Base-by-base conservation (phyloP, 371 early-diverging fungal genomes). In the Mortierella sp. region DNA sequence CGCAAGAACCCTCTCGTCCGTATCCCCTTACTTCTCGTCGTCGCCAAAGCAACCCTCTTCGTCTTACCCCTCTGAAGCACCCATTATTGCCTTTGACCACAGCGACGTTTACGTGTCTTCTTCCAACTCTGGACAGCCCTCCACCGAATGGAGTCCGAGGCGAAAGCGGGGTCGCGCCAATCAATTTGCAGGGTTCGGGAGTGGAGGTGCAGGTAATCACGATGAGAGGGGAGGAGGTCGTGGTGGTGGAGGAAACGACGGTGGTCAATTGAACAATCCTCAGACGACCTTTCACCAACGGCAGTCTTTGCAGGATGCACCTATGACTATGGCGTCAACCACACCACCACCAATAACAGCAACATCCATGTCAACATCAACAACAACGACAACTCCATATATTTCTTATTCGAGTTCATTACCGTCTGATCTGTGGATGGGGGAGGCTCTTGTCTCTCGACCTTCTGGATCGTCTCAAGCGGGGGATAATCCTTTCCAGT, bases 151-250 rank as follows among this genome's bases (percentile, higher is more conserved):
- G 40, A 66, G 16, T 58, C 31, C 73, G 45, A 73, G 55, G 41
- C 66, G 73, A 45, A 73, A 55, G 48, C 66, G 66, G 29, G 73
- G 66, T 43, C 39, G 66, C 26, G 55, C 50, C n/a, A 66, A 45
- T 45, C 73, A 66, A 37, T 43, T 34, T 44, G 29, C 24, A 8
- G 71, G 48, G 10, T 22, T 64, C 24, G 71, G 19, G 39, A 71
- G 64, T 47, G 44, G 44, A 40, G 44, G 37, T n/a, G 11, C 40
- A 11, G 37, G 4, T 6, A 24, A 47, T 11, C 29, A 7, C n/a
- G 47, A 45, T 9, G 39, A 55, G 29, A 47, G 44, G 29, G 34
- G 50, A 2, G 50, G 48, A 2, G 48, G 34, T 29, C 31, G 34
- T 55, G 31, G 31, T 34, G 31, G 58, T 31, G 34, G 34, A 16